Conservation (phyloP, 208 protist species). For the Crithidia brevicula region DNA sequence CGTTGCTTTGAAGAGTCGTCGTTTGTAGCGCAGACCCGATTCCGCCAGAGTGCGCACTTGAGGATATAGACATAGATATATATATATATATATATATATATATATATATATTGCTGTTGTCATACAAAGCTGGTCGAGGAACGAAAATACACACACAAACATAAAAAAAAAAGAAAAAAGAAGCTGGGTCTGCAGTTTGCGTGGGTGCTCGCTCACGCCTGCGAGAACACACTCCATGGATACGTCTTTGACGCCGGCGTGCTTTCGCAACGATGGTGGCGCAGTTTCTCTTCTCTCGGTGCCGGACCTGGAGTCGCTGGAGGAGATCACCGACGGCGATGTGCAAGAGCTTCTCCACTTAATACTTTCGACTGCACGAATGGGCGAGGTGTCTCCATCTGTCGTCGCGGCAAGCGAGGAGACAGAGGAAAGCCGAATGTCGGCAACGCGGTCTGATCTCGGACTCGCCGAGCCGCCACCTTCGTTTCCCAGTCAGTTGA, state of each 20-base stretch:
- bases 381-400: neutral
- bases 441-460: neutral
- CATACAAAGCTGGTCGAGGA: too few relatives aligned
- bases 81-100: too few relatives aligned
- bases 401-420: neutral
- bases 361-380: constrained; percentile 1
- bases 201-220: neutral
- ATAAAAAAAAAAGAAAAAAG: neutral
- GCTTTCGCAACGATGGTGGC: constrained; percentile 5
- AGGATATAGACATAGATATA: too few relatives aligned
- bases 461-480: neutral
- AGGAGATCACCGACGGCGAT: constrained; percentile 37
- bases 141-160: too few relatives aligned
- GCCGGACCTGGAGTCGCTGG: constrained; percentile 37
- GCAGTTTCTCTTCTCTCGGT: constrained; percentile 23
- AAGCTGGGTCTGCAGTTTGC: neutral
- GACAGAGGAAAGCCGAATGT: neutral
- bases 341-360: constrained; percentile 34
- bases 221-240: neutral
- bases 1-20: too few relatives aligned
- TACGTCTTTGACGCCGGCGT: neutral
- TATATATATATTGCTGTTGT: too few relatives aligned
- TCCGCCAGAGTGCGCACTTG: too few relatives aligned
- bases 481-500: neutral
- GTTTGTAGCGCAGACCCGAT: too few relatives aligned